A percentile compares a stretch with the other conserved stretches of the same genome.
These are phyloP conservation scores for Septoria linicola DNA, from an alignment of 2,329 filamentous ascomycete genomes.

Conservation along the genomic window DNA sequence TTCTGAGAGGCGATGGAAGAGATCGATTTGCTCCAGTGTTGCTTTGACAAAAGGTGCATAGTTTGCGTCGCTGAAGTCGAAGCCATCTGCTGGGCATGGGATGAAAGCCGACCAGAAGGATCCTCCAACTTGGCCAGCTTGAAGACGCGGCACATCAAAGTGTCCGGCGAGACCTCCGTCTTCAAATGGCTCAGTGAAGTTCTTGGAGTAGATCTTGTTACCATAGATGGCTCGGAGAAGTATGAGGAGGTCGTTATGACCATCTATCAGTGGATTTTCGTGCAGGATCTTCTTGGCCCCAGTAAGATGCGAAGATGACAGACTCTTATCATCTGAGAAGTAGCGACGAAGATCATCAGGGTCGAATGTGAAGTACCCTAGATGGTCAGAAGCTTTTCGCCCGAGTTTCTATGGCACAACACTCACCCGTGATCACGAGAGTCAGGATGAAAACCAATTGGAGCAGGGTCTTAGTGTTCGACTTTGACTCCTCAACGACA, in stretches of 20 bases:
- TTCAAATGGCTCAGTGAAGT: constrained; percentile 73
- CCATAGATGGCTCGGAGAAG: constrained; percentile 64
- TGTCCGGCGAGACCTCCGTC: constrained; percentile 67
- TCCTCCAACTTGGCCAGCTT: constrained; percentile 70
- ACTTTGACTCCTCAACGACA: constrained; percentile 20
- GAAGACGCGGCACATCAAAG: constrained; percentile 75
- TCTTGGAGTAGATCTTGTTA: constrained; percentile 69
- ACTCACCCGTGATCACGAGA: constrained; percentile 16
- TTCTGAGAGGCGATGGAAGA: constrained; percentile 63
- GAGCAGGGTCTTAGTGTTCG: constrained; percentile 14
- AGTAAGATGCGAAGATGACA: constrained; percentile 14
- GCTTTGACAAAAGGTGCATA: constrained; percentile 65
- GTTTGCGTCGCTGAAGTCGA: constrained; percentile 70
- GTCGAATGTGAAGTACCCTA: constrained; percentile 16
- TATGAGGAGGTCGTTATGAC: constrained; percentile 84
- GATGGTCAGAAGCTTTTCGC: not conserved
- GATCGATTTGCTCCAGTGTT: constrained; percentile 73
- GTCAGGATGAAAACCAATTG: constrained; percentile 20
- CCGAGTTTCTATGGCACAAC: no score
- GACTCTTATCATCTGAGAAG: constrained; percentile 6
- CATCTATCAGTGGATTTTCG: constrained; percentile 55
- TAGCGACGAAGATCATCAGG: constrained; percentile 10
- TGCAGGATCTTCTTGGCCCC: constrained; percentile 29
- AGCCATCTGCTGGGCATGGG: constrained; percentile 69
- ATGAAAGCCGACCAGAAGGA: constrained; percentile 92